Base-by-base conservation (phyloP, 768 basidiomycete species). In the Baorangia bicolor region DNA sequence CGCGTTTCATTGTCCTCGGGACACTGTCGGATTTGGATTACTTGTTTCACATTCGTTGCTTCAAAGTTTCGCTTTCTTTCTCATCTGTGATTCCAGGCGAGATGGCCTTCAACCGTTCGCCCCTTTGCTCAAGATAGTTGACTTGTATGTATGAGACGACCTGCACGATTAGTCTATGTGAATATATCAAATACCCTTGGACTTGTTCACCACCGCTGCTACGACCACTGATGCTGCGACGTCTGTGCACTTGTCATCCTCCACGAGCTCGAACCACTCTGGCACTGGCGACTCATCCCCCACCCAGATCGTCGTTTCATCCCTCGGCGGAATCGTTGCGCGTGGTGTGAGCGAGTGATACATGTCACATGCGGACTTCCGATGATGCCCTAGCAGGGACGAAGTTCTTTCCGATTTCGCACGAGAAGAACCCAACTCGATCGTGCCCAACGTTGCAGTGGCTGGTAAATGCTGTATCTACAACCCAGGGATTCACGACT, bases 41-140 rank as follows among this genome's bases (percentile, higher is more conserved):
- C 42, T 42, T 50, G 31, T 35, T 34, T 44, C 25, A 46, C 57
- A 25, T 23, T 61, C 52, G 41, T 64, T 57, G 33, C 42, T 43
- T 11, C 18, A 34, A 46, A 11, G 11, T 49, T 27, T 49, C 9
- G 20, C 20, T 34, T 25, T 28, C 10, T 38, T 28, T n/a, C 13
- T 5, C 9, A 21, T 37, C 10, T 20, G n/a, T n/a, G 33, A 4
- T 34, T 43, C 21, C n/a, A 34, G 11, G 53, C n/a, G 27, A 21
- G 35, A 23, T 35, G 16, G 40, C 18, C 14, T 3, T 21, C 2
- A 33, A 25, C 18, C 12, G 18, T n/a, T 18, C 3, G 45, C 4
- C 41, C 16, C 40, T 21, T 25, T 44, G 30, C 31, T 51, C 18
- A n/a, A 44, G 20, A 13, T 54, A n/a, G 18, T 28, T 49, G 52